phyloP scores from a whole-genome alignment of 352 stramenopile genomes.

The Thalassiosira hispida region DNA sequence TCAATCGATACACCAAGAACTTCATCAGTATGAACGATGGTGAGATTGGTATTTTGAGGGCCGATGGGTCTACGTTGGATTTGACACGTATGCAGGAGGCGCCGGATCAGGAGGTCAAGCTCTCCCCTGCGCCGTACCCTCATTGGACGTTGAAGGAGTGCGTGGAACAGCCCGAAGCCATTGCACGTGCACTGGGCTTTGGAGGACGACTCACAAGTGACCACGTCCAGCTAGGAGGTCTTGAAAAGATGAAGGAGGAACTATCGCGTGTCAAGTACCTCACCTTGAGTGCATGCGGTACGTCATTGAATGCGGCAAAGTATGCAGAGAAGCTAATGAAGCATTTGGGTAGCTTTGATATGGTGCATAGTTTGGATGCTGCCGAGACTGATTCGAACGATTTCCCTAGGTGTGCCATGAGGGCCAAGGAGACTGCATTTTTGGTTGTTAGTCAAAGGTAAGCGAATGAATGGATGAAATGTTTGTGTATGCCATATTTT shows the following conservation, averaged over 20 bases:
- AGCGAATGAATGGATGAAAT: too few relatives aligned
- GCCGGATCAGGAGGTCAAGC: constrained; percentile 93
- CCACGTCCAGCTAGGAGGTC: constrained; percentile 92
- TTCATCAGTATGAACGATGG: constrained; percentile 82
- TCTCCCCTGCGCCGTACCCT: constrained; percentile 92
- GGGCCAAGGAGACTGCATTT: constrained; percentile 87
- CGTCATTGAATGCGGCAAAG: constrained; percentile 92
- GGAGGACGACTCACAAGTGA: constrained; percentile 92
- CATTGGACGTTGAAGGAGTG: constrained; percentile 96
- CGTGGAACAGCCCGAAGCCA: constrained; percentile 95
- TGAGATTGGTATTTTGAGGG: constrained; percentile 93
- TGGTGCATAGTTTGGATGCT: constrained; percentile 90
- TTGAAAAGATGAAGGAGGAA: constrained; percentile 91
- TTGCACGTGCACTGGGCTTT: constrained; percentile 92
- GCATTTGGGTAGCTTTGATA: constrained; percentile 94
- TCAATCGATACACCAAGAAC: constrained; percentile 93
- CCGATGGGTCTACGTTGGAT: constrained; percentile 93
- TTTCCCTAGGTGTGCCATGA: constrained; percentile 82
- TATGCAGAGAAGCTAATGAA: constrained; percentile 97
- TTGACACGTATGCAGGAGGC: constrained; percentile 90
- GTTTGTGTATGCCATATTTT: too few relatives aligned
- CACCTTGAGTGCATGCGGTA: constrained; percentile 94
- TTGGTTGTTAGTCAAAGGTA: constrained; percentile 94
- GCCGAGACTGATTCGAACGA: constrained; percentile 88
- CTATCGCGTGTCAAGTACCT: constrained; percentile 93